Evolutionary conservation across 345 rosid genomes (phyloP).

Genomic region (Eucalyptus pauciflora): DNA sequence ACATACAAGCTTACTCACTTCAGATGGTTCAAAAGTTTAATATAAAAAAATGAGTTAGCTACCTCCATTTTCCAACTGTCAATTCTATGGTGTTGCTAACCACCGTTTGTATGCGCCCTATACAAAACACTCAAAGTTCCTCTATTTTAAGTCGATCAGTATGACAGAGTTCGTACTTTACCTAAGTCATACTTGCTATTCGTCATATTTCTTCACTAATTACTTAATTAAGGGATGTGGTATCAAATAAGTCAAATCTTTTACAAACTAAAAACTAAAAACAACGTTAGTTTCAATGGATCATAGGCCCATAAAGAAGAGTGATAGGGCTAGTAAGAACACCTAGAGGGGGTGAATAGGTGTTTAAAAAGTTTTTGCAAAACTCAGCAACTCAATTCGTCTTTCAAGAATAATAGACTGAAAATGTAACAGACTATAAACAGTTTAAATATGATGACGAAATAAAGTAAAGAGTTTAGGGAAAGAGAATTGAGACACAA

Average conservation of each 20-base stretch:
- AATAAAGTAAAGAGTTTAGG: too few species aligned
- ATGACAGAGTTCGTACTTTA: not conserved
- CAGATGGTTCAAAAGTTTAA: not conserved
- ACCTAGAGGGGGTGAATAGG: too few species aligned
- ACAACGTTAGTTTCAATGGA: not conserved
- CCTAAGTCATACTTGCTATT: not conserved
- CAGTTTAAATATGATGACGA: too few species aligned
- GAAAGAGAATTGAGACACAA: too few species aligned
- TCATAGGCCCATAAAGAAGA: not conserved
- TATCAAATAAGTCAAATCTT: not conserved
- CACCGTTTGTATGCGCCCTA: not conserved
- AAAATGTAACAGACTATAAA: too few species aligned
- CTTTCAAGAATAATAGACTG: too few species aligned
- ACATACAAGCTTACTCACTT: not conserved
- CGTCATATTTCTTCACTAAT: not conserved
- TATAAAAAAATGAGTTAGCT: not conserved
- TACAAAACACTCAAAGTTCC: accelerated
- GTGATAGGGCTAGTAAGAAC: too few species aligned
- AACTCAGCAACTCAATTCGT: too few species aligned
- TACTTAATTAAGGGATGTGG: not conserved
- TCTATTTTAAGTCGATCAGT: not conserved
- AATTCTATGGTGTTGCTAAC: not conserved
- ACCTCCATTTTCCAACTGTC: not conserved
- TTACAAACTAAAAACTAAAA: not conserved
- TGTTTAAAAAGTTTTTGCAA: too few species aligned